Percentiles rank a stretch among this genome's conserved stretches.
These are phyloP conservation scores for Penicillium sp. DNA, from an alignment of 2,329 filamentous ascomycete genomes.

Conservation along the genomic window DNA sequence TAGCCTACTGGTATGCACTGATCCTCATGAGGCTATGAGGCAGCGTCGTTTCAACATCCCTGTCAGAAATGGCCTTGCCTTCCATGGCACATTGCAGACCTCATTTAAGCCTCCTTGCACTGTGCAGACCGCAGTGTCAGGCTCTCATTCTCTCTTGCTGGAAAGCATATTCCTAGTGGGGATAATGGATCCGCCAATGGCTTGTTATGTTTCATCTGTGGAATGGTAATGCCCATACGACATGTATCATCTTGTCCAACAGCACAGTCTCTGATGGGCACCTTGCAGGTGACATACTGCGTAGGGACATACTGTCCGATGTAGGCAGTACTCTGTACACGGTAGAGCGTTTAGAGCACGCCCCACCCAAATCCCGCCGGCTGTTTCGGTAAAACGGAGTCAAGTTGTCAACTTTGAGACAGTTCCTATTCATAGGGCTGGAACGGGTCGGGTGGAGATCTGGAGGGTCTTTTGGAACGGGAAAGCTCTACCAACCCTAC, in stretches of 20 bases:
- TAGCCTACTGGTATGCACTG: not conserved
- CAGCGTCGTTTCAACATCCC: not conserved
- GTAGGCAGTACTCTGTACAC: not conserved
- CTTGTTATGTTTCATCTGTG: not conserved
- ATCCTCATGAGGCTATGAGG: conserved; percentile 4
- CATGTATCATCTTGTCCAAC: not conserved
- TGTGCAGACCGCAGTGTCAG: conserved; percentile 2
- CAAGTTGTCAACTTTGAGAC: no score
- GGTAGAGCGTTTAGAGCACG: conserved; percentile 3
- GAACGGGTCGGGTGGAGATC: no score
- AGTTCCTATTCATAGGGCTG: no score
- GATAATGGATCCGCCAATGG: not conserved
- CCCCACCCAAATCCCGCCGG: not conserved
- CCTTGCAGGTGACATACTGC: conserved; percentile 6
- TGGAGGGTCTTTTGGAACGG: no score
- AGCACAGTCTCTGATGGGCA: not conserved
- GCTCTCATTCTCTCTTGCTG: not conserved
- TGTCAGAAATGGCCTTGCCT: not conserved
- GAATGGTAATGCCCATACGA: not conserved
- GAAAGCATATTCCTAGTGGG: not conserved
- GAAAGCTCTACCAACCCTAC: no score
- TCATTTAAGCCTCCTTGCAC: conserved; percentile 4
- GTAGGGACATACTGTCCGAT: not conserved
- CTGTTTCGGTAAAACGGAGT: no score
- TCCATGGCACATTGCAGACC: not conserved